Evolutionary conservation across 306 rosid species (phyloP).

Genomic region (Medicago arabica): DNA sequence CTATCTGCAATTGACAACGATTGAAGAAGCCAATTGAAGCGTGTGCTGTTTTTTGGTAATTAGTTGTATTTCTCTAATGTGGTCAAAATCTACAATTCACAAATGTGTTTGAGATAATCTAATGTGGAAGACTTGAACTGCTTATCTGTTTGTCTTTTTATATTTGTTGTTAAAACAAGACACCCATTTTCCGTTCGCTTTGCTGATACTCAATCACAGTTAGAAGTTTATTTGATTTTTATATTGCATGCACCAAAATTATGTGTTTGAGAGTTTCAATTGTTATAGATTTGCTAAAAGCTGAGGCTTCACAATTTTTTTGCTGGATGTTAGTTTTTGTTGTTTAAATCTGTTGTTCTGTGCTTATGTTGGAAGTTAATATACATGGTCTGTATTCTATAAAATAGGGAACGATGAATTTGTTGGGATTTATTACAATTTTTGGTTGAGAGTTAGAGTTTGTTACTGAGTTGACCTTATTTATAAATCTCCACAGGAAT

Average conservation of each 20-base stretch:
- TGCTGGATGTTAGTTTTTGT: background rate
- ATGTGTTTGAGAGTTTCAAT: background rate
- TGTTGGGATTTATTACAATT: constrained; percentile 8
- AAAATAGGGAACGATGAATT: constrained; percentile 27
- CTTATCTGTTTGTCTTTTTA: background rate
- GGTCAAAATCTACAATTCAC: background rate
- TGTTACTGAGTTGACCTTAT: constrained; percentile 27
- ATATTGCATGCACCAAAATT: background rate
- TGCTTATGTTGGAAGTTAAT: constrained; percentile 18
- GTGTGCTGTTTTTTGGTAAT: background rate
- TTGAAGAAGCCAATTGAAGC: background rate
- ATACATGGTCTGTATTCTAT: background rate
- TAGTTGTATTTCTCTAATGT: background rate
- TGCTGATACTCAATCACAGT: constrained; percentile 4
- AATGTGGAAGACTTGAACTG: constrained; percentile 5
- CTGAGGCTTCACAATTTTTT: background rate
- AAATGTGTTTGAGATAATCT: constrained; percentile 20
- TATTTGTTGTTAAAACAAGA: constrained; percentile 2
- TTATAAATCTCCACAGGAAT: constrained; percentile 65
- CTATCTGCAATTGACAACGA: background rate
- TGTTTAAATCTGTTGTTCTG: constrained; percentile 23
- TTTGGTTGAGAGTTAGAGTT: constrained; percentile 11
- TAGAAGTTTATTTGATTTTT: constrained; percentile 21
- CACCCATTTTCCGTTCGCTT: constrained; percentile 9
- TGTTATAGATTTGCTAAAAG: constrained; percentile 3